These are phyloP conservation scores for Hymenoscyphus salicellus DNA, from an alignment of 2,329 filamentous ascomycete species.

Conservation along the genomic window DNA sequence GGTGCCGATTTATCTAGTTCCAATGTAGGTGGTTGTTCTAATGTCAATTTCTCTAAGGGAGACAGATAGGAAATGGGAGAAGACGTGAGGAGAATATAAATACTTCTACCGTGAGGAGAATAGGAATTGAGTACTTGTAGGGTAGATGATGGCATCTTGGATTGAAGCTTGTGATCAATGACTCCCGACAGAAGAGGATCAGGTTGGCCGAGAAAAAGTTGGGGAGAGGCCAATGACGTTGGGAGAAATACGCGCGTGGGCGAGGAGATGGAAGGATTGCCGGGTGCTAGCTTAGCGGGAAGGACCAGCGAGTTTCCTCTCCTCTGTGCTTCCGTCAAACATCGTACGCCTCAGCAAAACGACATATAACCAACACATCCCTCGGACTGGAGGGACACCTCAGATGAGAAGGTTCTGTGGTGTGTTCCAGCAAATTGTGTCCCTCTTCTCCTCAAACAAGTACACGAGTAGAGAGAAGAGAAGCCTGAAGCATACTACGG, in stretches of 20 bases:
- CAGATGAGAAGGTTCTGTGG: too few species aligned
- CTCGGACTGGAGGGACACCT: too few species aligned
- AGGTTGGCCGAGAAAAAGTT: background rate
- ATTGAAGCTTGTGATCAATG: background rate
- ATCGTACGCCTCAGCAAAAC: too few species aligned
- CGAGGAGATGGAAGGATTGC: background rate
- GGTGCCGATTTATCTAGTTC: background rate
- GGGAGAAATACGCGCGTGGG: background rate
- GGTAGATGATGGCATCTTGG: background rate
- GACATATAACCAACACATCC: too few species aligned
- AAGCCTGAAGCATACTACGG: too few species aligned
- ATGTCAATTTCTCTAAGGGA: background rate
- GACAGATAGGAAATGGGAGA: background rate
- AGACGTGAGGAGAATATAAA: background rate
- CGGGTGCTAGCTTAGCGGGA: background rate
- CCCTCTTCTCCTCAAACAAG: too few species aligned
- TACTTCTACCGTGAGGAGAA: constrained; percentile 1
- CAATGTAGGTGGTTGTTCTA: background rate
- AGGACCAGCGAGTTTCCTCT: background rate
- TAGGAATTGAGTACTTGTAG: background rate
- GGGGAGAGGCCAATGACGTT: background rate
- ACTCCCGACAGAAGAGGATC: background rate
- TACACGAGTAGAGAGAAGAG: too few species aligned
- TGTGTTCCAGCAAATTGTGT: too few species aligned
- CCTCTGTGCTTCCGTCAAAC: too few species aligned